Evolutionary conservation across 2,329 filamentous ascomycete species (phyloP).

Genomic region (Diaporthe citri): DNA sequence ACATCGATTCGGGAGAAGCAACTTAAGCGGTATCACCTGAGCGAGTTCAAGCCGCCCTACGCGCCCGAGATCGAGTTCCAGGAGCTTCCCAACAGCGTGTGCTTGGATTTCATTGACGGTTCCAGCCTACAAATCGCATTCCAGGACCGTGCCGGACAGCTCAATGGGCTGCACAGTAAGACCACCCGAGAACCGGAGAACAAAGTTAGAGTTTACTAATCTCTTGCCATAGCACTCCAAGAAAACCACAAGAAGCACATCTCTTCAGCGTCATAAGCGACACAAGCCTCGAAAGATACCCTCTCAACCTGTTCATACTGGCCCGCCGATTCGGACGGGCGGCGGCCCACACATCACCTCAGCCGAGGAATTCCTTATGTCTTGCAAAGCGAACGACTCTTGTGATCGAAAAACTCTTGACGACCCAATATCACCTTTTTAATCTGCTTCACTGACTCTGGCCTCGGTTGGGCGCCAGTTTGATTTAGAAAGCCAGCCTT

Average conservation of each 20-base stretch:
- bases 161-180: conserved; percentile 67
- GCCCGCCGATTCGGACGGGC: conserved; percentile 2
- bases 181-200: conserved; percentile 34
- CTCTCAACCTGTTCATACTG: conserved; percentile 1
- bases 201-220: conserved; percentile 45
- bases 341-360: conserved; percentile 30
- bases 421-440: conserved; percentile 38
- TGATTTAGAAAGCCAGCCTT: conserved; percentile 34
- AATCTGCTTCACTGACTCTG: conserved; percentile 33
- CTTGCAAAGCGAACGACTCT: conserved; percentile 35
- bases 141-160: conserved; percentile 71
- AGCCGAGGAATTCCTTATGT: conserved; percentile 38
- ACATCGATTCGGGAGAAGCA: conserved; percentile 59
- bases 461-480: conserved; percentile 24
- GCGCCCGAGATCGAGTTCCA: conserved; percentile 91
- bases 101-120: conserved; percentile 71
- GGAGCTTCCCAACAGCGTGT: conserved; percentile 89
- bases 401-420: conserved; percentile 32
- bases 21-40: conserved; percentile 85
- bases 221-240: conserved; percentile 53
- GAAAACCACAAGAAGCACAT: conserved; percentile 55
- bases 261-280: conserved; percentile 48
- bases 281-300: conserved; percentile 15
- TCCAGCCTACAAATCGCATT: conserved; percentile 74
- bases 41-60: conserved; percentile 83